Conservation (phyloP, 2,329 filamentous ascomycete genomes). For the Conoideocrella luteorostrata region DNA sequence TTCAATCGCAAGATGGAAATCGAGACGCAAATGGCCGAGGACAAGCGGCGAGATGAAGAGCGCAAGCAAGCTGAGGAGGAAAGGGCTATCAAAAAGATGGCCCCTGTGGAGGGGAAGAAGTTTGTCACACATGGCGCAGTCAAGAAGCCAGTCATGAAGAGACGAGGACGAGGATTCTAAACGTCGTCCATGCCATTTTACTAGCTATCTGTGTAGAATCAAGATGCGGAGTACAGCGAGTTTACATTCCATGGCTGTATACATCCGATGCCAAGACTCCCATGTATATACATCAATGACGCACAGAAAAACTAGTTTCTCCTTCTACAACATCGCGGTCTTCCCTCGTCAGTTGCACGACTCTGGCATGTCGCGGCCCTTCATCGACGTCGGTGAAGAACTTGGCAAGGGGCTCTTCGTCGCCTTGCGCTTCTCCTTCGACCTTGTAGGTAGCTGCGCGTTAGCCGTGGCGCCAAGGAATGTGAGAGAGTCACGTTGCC, state of each 20-base stretch:
- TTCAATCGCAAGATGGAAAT: conserved; percentile 93
- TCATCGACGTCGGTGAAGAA: conserved; percentile 70
- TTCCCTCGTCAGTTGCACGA: conserved; percentile 66
- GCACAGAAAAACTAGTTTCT: conserved; percentile 60
- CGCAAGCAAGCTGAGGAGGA: conserved; percentile 45
- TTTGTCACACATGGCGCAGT: conserved; percentile 56
- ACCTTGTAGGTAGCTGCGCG: conserved; percentile 59
- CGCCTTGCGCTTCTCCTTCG: conserved; percentile 81
- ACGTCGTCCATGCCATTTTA: too few relatives aligned
- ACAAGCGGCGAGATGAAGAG: conserved; percentile 63
- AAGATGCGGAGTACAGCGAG: too few relatives aligned
- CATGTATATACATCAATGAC: conserved; percentile 23
- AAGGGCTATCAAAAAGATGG: conserved; percentile 31
- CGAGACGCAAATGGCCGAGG: conserved; percentile 83
- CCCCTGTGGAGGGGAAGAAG: conserved; percentile 39
- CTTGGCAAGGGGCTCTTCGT: conserved; percentile 54
- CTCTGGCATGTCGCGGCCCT: conserved; percentile 66
- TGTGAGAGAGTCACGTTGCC: too few relatives aligned
- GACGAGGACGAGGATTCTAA: conserved; percentile 48
- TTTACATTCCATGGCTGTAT: too few relatives aligned
- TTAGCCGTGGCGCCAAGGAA: too few relatives aligned
- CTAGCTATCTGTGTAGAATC: too few relatives aligned
- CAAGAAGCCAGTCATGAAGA: conserved; percentile 52
- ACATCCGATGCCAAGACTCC: too few relatives aligned
- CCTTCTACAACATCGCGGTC: conserved; percentile 58